Evolutionary conservation across 805 yeast genomes (phyloP).

Genomic region (Wickerhamomyces xylosicus): DNA sequence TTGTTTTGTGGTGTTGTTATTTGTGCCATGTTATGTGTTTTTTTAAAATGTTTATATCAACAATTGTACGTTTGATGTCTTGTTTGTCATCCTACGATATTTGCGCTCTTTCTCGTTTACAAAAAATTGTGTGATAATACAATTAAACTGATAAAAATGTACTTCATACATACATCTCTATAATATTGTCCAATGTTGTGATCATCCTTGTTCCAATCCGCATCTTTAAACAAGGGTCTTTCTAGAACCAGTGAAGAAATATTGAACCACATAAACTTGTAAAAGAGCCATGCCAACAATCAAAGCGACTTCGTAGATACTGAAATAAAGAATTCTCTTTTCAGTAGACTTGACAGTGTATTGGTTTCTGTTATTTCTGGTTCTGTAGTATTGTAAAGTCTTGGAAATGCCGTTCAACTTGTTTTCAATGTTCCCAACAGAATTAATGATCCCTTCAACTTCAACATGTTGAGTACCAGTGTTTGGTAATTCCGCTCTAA

Average conservation of each 20-base stretch:
- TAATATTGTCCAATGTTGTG: neutral
- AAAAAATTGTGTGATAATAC: too few species aligned
- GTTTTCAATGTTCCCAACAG: constrained; percentile 47
- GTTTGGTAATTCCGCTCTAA: constrained; percentile 22
- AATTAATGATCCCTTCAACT: constrained; percentile 19
- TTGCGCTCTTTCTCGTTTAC: too few species aligned
- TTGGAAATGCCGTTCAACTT: constrained; percentile 48
- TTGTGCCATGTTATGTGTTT: too few species aligned
- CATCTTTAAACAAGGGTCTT: constrained; percentile 42
- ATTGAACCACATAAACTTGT: constrained; percentile 60
- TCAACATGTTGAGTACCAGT: constrained; percentile 41
- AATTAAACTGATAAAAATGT: neutral
- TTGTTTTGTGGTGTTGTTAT: too few species aligned
- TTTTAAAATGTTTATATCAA: too few species aligned
- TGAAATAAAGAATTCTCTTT: constrained; percentile 67
- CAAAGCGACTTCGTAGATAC: constrained; percentile 58
- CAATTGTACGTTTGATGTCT: too few species aligned
- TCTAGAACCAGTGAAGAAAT: constrained; percentile 63
- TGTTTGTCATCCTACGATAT: too few species aligned
- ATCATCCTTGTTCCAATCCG: too few species aligned
- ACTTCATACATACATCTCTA: too few species aligned
- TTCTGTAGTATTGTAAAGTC: constrained; percentile 71
- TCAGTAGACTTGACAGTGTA: constrained; percentile 80
- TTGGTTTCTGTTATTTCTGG: constrained; percentile 87
- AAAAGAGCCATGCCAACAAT: constrained; percentile 68